phyloP scores from a whole-genome alignment of 495 filamentous ascomycete genomes.

The Penicillium cinerascens region DNA sequence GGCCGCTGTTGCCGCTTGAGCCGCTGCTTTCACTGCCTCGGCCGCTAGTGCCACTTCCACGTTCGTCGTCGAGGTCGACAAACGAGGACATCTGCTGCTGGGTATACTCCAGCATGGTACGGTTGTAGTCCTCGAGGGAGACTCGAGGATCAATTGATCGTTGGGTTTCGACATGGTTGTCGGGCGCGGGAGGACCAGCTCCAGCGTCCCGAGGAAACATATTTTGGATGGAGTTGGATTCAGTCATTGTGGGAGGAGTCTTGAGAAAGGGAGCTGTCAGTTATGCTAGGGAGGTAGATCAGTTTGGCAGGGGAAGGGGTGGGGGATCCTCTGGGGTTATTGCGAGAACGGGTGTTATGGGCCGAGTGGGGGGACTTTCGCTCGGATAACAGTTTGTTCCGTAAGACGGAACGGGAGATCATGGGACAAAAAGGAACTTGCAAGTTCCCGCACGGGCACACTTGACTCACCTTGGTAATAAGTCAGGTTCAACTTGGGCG shows the following conservation, averaged over 20 bases:
- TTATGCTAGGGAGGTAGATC: not conserved
- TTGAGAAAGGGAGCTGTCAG: constrained; percentile 1
- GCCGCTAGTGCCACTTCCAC: constrained; percentile 17
- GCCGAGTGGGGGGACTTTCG: no score
- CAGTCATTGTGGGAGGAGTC: constrained; percentile 22
- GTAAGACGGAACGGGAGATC: not conserved
- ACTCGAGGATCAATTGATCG: constrained; percentile 25
- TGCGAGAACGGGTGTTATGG: not conserved
- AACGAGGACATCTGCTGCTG: constrained; percentile 43
- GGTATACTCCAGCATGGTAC: constrained; percentile 45
- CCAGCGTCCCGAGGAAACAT: constrained; percentile 25
- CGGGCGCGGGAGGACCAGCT: constrained; percentile 12
- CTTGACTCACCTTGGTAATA: constrained; percentile 7
- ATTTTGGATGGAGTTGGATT: constrained; percentile 11
- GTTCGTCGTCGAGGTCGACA: constrained; percentile 28
- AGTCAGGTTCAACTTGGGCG: constrained; percentile 2
- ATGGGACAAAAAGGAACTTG: no score
- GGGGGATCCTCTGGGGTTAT: not conserved
- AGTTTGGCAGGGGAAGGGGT: no score
- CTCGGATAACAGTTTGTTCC: no score
- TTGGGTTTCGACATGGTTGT: constrained; percentile 18
- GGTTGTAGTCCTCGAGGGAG: constrained; percentile 45
- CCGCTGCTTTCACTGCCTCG: constrained; percentile 36
- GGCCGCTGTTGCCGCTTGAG: constrained; percentile 31
- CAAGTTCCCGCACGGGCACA: not conserved